Evolutionary conservation across 2,329 filamentous ascomycete genomes (phyloP).

Genomic region (Diaporthe sp.): DNA sequence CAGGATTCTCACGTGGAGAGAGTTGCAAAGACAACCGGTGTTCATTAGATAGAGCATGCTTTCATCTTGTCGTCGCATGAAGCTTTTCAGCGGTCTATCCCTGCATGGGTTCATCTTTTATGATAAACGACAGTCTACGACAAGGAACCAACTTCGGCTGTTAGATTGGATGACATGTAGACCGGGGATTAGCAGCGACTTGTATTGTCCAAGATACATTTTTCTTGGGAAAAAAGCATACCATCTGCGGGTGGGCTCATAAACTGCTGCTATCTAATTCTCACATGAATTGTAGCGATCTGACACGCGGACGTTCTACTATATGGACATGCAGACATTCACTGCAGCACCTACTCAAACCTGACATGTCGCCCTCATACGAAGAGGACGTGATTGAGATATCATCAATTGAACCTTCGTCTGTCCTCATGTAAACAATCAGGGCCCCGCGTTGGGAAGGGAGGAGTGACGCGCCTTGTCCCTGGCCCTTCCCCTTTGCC

Average conservation of each 20-base stretch:
- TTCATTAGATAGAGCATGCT: conserved; percentile 19
- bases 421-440: not conserved
- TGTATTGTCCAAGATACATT: not conserved
- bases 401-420: not conserved
- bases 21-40: conserved; percentile 33
- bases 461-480: not conserved
- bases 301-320: not conserved
- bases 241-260: not conserved
- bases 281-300: not conserved
- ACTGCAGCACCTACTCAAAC: not conserved
- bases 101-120: not conserved
- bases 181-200: not conserved
- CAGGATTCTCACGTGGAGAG: conserved; percentile 7
- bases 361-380: not conserved
- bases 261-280: not conserved
- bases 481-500: not conserved
- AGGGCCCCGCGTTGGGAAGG: too few species aligned
- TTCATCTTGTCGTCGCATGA: not conserved
- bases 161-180: not conserved
- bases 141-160: not conserved
- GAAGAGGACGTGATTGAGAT: not conserved
- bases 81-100: not conserved
- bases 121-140: conserved; percentile 1
- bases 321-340: not conserved
- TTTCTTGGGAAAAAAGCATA: not conserved